Base-by-base conservation (phyloP, 495 filamentous ascomycete genomes). In the Pyrenula aspistea region DNA sequence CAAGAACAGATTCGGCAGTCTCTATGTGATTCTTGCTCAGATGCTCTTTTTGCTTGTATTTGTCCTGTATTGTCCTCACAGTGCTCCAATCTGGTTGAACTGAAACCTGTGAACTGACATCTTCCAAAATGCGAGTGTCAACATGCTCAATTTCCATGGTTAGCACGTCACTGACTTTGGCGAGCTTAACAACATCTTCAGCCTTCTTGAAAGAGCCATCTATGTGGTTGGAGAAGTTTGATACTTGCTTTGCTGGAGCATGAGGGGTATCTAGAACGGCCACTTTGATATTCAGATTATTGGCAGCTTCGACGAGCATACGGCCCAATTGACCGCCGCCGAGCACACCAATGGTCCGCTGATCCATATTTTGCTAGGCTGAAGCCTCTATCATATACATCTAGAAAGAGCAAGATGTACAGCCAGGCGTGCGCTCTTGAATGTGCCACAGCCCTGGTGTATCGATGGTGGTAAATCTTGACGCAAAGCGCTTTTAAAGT, bases 81-180 rank as follows among this genome's bases (percentile, higher is more conserved):
- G 93, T 94, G 70, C 79, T 79, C 89, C 89, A 95, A 56, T 83
- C 87, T 20, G 93, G 93, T 65, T 95, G 86, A n/a, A 95, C 78
- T 20, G 78, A 69, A 1, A 82, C 61, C 31, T 71, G 69, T 47
- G 75, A 71, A 12, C 83, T 81, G 49, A 96, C 79, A 57, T 95
- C 86, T 67, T 96, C 88, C 25, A 97, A 77, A n/a, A 91, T 87
- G 53, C 89, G 73, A 49, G 92, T 95, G 62, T 98, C 84, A 56
- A 98, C 91, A 74, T 98, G 93, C 71, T 98, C 93, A 60, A 97
- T 97, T 68, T 98, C 93, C n/a, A 93, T 86, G 8, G 94, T 96
- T 25, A 98, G 69, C 12, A 95, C 80, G 66, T 95, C 89, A 61
- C 86, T 93, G 4, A 77, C 67, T 42, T 79, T 73, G 3, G 94